Percentiles rank a stretch among this genome's conserved stretches.
Evolutionary conservation across 352 stramenopile species (phyloP).

Genomic region (Phytopythium litorale): DNA sequence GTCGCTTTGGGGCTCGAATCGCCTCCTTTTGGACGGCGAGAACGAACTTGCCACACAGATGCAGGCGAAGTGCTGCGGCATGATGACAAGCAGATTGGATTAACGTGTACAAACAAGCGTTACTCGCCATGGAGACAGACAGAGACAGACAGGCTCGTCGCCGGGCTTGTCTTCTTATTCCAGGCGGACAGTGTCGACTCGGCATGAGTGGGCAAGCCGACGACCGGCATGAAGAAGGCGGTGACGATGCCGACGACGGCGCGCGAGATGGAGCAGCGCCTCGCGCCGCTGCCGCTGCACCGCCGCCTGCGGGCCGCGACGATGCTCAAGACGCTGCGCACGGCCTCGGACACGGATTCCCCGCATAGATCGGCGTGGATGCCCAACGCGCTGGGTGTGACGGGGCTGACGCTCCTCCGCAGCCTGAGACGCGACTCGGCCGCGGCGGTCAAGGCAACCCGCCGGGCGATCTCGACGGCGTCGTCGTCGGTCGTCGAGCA

Average conservation of each 20-base stretch:
- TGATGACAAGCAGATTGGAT: too few species aligned
- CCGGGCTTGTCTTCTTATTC: too few species aligned
- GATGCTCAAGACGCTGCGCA: constrained; percentile 1
- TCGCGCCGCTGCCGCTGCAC: neutral
- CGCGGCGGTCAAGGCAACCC: neutral
- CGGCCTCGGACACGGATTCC: constrained; percentile 1
- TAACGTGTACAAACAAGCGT: too few species aligned
- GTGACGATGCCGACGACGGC: constrained; percentile 17
- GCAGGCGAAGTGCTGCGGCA: too few species aligned
- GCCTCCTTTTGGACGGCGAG: too few species aligned
- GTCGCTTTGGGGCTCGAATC: neutral
- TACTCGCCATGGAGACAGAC: too few species aligned
- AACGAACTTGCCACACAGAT: too few species aligned
- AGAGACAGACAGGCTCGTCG: too few species aligned
- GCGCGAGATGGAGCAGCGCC: constrained; percentile 8
- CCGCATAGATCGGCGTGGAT: neutral
- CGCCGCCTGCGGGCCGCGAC: neutral
- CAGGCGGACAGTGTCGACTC: too few species aligned
- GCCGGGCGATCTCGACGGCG: neutral
- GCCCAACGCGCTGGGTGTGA: neutral
- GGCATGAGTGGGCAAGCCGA: too few species aligned
- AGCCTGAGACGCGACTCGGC: constrained; percentile 1
- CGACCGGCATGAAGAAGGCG: constrained; percentile 12
- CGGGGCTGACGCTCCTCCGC: neutral
- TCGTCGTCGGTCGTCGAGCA: constrained; percentile 9